Evolutionary conservation across 345 rosid species (phyloP).

Genomic region (Citrus reticulata): DNA sequence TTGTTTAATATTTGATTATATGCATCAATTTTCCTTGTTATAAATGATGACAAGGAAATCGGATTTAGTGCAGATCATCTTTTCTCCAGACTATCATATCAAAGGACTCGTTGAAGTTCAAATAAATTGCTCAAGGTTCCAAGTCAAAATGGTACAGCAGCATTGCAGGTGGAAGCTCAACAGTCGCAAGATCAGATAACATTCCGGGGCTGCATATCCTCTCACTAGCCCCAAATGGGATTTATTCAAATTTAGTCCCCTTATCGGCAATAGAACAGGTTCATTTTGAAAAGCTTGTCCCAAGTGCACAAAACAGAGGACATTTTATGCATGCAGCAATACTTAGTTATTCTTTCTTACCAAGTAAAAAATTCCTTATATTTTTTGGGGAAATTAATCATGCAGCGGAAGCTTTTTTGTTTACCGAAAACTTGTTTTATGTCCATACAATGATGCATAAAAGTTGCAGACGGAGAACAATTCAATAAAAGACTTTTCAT

Average conservation of each 20-base stretch:
- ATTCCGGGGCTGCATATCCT: conserved; percentile 25
- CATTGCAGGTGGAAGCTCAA: conserved; percentile 14
- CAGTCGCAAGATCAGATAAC: not conserved
- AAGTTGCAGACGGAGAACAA: not conserved
- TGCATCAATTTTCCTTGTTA: too few relatives aligned
- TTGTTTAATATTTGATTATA: too few relatives aligned
- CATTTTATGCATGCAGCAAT: not conserved
- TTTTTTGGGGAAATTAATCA: not conserved
- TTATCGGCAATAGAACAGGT: conserved; percentile 9
- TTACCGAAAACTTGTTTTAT: too few relatives aligned
- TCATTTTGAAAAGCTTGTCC: not conserved
- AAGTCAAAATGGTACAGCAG: conserved; percentile 26
- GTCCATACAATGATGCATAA: not conserved
- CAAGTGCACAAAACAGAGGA: not conserved
- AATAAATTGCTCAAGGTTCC: not conserved
- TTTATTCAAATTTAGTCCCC: conserved; percentile 11
- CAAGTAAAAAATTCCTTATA: not conserved
- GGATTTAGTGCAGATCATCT: not conserved
- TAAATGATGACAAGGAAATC: not conserved
- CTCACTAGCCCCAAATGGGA: conserved; percentile 27
- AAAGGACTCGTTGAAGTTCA: not conserved
- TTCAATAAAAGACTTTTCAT: too few relatives aligned
- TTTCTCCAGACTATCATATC: not conserved
- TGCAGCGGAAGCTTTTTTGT: not conserved
- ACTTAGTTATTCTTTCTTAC: not conserved